Conservation (phyloP, 2,329 filamentous ascomycete genomes). For the Trichoderma lentiforme region DNA sequence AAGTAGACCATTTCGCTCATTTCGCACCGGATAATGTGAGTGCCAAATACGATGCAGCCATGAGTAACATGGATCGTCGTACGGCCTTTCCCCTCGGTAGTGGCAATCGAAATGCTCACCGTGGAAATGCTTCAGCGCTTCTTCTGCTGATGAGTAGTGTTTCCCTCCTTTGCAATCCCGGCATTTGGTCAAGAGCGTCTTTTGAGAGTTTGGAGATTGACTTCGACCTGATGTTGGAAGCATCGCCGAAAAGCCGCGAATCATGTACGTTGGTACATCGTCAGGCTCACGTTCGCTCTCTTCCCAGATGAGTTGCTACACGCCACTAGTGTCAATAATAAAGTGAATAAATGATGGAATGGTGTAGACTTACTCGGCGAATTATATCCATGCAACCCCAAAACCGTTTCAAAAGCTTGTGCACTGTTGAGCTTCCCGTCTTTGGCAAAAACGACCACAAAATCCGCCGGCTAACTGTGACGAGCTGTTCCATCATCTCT, state of each 20-base stretch:
- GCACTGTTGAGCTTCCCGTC: background rate
- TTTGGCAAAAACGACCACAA: background rate
- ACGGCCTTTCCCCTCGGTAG: background rate
- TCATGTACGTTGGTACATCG: background rate
- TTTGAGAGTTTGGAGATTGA: background rate
- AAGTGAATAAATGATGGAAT: background rate
- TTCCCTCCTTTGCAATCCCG: background rate
- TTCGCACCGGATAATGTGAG: background rate
- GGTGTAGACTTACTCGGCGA: background rate
- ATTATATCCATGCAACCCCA: constrained; percentile 14
- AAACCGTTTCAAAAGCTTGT: background rate
- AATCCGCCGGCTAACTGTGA: background rate
- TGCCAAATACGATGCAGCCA: background rate
- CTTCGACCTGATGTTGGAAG: background rate
- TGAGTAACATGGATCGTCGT: constrained; percentile 3
- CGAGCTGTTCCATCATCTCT: background rate
- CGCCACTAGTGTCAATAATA: background rate
- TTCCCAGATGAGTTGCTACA: constrained; percentile 1
- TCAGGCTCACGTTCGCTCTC: background rate
- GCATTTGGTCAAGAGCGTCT: background rate
- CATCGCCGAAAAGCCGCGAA: background rate
- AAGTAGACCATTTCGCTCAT: background rate
- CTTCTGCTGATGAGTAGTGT: background rate
- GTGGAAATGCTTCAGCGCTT: background rate
- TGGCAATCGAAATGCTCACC: background rate